Base-by-base conservation (phyloP, 768 basidiomycete species). In the Suillus placidus region DNA sequence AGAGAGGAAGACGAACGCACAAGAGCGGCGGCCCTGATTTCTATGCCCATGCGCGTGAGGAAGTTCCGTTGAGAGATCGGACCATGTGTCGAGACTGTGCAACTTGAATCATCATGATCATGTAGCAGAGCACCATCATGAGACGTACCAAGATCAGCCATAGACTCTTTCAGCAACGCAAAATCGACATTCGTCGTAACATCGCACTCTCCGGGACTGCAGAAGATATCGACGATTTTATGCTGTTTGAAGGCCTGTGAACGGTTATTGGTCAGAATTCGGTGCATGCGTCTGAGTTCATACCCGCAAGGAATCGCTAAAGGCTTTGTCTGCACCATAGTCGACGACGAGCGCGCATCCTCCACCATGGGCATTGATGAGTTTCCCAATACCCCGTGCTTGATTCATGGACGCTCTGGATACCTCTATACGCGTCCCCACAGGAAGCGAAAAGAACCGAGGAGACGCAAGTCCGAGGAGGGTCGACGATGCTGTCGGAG, bases 141-240 rank as follows among this genome's bases (percentile, higher is more conserved):
- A 40, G 26, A 74, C 85, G 34, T 65, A 92, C 93, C 91, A 4
- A 87, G 78, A 62, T 85, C 87, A 1, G 76, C 74, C 67, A 95
- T 80, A 0, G 93, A 88, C 78, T 97, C 94, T 72, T 85, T 84
- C 55, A 99, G 82, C 74, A 92, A 93, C 0, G 88, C 86, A 77
- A 99, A 99, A 78, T 99, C 96, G 57, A 99, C 97, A 72, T 99
- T 97, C n/a, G 92, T 89, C 0, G 97, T 99, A 56, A 99, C 79
- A 76, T 99, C 97, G 49, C 92, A 91, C 49, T 92, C 84, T 20
- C 97, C 97, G 0, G 96, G 95, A 12, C 83, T 80, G 61, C 91
- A 83, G 72, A 99, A 97, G 4, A 93, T 82, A 74, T 96, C 91
- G 1, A 93, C 91, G 16, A 94, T 87, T 65, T 88, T 84, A 73